These are phyloP conservation scores for Arctium lappa DNA, from an alignment of 129 eudicot species.

Conservation along the genomic window DNA sequence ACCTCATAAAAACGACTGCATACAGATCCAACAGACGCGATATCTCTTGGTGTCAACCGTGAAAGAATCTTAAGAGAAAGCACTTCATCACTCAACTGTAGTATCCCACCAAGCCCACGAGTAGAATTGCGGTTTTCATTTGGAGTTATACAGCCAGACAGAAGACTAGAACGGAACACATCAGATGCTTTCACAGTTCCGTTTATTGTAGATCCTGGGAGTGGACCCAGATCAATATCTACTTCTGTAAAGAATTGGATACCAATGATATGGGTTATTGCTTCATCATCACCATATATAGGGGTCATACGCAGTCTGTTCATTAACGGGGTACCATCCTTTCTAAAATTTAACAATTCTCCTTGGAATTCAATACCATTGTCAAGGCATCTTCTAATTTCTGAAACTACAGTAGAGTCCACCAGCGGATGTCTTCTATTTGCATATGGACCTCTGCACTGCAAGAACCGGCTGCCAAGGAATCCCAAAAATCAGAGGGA, in stretches of 20 bases:
- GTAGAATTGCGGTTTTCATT: constrained; percentile 34
- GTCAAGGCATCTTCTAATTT: constrained; percentile 77
- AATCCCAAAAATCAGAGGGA: neutral
- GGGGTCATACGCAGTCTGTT: constrained; percentile 85
- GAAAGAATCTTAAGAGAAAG: constrained; percentile 64
- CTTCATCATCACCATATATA: constrained; percentile 82
- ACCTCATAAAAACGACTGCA: constrained; percentile 61
- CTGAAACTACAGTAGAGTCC: constrained; percentile 71
- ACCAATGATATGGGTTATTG: constrained; percentile 77
- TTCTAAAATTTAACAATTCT: constrained; percentile 77
- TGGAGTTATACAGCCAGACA: constrained; percentile 37
- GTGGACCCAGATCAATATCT: constrained; percentile 82
- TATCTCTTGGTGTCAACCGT: constrained; percentile 80
- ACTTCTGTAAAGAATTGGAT: constrained; percentile 77
- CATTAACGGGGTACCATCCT: constrained; percentile 91
- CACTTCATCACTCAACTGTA: constrained; percentile 87
- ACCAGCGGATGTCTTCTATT: constrained; percentile 90
- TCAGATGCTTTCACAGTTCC: constrained; percentile 46
- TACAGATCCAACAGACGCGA: constrained; percentile 82
- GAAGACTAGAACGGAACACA: constrained; percentile 51
- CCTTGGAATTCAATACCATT: constrained; percentile 86
- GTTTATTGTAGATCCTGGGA: constrained; percentile 58
- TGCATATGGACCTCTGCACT: constrained; percentile 91
- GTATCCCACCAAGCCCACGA: constrained; percentile 69
- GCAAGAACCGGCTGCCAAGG: constrained; percentile 69